Evolutionary conservation across 2,329 filamentous ascomycete species (phyloP).

Genomic region (Fusarium agapanthi): DNA sequence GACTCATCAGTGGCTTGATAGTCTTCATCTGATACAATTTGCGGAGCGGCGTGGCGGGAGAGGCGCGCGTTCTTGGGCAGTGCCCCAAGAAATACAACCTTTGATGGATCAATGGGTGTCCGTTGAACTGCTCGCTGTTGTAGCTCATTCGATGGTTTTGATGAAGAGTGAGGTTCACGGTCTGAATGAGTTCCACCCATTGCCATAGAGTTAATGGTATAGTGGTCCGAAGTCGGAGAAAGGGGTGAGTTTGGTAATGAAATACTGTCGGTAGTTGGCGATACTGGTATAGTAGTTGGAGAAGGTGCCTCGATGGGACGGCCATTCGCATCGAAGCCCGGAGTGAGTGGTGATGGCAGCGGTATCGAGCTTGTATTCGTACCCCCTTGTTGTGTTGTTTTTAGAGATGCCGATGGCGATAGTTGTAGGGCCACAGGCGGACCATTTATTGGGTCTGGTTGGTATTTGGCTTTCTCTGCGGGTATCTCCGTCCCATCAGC

Average conservation of each 20-base stretch:
- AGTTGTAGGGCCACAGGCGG: slow-evolving; percentile 23
- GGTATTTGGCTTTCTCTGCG: slow-evolving; percentile 44
- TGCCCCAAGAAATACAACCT: slow-evolving; percentile 64
- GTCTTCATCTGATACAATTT: not conserved
- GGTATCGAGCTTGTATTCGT: slow-evolving; percentile 49
- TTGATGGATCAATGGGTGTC: slow-evolving; percentile 60
- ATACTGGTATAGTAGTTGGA: slow-evolving; percentile 47
- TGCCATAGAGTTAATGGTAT: slow-evolving; percentile 12
- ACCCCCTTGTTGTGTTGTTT: slow-evolving; percentile 29
- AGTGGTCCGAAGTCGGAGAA: slow-evolving; percentile 14
- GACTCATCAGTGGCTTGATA: not conserved
- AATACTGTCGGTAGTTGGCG: slow-evolving; percentile 16
- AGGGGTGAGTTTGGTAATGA: slow-evolving; percentile 31
- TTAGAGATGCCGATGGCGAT: slow-evolving; percentile 31
- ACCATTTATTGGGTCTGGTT: slow-evolving; percentile 30
- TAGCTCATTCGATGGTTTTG: not conserved
- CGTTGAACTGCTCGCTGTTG: slow-evolving; percentile 50
- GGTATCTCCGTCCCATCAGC: slow-evolving; percentile 37
- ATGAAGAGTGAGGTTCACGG: not conserved
- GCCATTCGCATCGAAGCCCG: slow-evolving; percentile 54
- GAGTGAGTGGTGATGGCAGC: slow-evolving; percentile 56
- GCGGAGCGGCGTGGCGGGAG: slow-evolving; percentile 26
- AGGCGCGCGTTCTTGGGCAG: slow-evolving; percentile 58
- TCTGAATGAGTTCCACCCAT: slow-evolving; percentile 12
- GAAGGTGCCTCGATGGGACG: slow-evolving; percentile 53